These are phyloP conservation scores for Yarrowia sp. DNA, from an alignment of 805 yeast species.

Conservation along the genomic window DNA sequence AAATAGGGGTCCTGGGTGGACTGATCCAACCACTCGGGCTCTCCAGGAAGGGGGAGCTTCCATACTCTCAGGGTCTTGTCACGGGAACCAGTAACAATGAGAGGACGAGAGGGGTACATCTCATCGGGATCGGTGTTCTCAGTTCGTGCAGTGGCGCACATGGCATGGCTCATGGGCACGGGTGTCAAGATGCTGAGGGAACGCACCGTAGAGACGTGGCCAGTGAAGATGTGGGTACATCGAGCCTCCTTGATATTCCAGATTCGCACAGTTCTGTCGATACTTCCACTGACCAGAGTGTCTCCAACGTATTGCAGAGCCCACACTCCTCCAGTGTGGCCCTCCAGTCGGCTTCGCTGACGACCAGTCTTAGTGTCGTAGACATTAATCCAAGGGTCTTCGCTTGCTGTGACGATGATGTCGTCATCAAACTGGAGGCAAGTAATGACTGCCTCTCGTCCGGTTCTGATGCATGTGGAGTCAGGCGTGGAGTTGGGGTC, in stretches of 20 bases:
- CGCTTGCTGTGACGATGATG: conserved; percentile 88
- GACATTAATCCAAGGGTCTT: conserved; percentile 76
- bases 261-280: conserved; percentile 88
- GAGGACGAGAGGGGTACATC: conserved; percentile 60
- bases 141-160: conserved; percentile 48
- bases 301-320: conserved; percentile 79
- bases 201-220: conserved; percentile 90
- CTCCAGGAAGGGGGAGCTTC: conserved; percentile 60
- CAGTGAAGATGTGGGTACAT: conserved; percentile 88
- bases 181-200: conserved; percentile 83
- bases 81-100: conserved; percentile 83
- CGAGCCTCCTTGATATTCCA: conserved; percentile 85
- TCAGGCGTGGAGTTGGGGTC: conserved; percentile 66
- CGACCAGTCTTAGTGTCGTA: conserved; percentile 74
- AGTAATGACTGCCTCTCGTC: conserved; percentile 75
- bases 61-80: conserved; percentile 82
- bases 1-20: conserved; percentile 55
- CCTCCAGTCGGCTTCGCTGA: conserved; percentile 59
- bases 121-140: conserved; percentile 58
- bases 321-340: conserved; percentile 99
- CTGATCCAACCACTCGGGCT: conserved; percentile 39
- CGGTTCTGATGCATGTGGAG: conserved; percentile 65
- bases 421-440: conserved; percentile 92
- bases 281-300: conserved; percentile 90
- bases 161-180: conserved; percentile 33